phyloP scores from a whole-genome alignment of 768 basidiomycete species.

The Crepidotus variabilis region DNA sequence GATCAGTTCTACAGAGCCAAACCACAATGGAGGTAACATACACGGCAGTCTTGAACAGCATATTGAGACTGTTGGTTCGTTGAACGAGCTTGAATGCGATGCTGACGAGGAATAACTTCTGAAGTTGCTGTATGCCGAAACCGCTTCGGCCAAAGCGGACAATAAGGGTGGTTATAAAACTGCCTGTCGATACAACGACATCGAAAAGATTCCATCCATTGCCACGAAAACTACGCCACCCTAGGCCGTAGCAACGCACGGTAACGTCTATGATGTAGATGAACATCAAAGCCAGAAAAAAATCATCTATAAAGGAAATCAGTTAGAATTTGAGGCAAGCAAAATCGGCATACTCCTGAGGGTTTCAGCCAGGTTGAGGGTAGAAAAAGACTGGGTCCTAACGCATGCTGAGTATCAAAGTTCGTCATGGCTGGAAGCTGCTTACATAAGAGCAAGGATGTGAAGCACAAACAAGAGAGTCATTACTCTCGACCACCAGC shows the following conservation, averaged over 20 bases:
- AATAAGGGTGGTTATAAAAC: conserved; percentile 77
- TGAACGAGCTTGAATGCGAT: conserved; percentile 95
- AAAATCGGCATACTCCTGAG: conserved; percentile 50
- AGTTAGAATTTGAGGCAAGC: background rate
- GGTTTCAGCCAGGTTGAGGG: conserved; percentile 42
- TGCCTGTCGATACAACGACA: conserved; percentile 72
- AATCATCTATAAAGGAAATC: conserved; percentile 45
- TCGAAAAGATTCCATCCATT: conserved; percentile 97
- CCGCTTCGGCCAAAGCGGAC: conserved; percentile 52
- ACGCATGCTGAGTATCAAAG: conserved; percentile 4
- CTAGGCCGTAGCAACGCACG: conserved; percentile 80
- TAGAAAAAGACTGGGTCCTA: conserved; percentile 79
- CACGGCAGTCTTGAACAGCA: conserved; percentile 95
- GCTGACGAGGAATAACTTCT: conserved; percentile 89
- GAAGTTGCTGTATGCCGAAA: conserved; percentile 60
- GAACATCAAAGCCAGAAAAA: conserved; percentile 71
- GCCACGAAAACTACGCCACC: conserved; percentile 77
- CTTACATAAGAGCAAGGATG: conserved; percentile 79
- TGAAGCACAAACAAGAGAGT: conserved; percentile 78
- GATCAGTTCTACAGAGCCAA: background rate
- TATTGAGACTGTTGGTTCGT: conserved; percentile 81
- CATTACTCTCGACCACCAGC: conserved; percentile 86
- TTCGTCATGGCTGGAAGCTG: background rate
- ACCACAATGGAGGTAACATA: conserved; percentile 33
- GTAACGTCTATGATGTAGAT: conserved; percentile 75